Evolutionary conservation across 1,139 yeast genomes (phyloP).

Genomic region (Nadsonia starkeyi-henricii): DNA sequence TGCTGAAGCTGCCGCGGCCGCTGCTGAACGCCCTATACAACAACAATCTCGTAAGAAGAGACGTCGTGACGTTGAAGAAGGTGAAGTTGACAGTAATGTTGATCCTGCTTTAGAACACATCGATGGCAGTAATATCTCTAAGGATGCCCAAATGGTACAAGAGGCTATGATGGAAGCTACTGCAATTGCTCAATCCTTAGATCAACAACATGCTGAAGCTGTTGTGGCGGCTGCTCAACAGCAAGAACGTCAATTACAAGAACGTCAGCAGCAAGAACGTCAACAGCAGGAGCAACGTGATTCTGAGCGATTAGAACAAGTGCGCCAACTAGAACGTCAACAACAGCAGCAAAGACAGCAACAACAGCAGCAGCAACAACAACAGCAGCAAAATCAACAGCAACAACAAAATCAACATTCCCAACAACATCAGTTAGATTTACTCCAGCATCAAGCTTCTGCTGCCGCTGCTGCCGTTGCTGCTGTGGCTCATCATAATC

Average conservation of each 20-base stretch:
- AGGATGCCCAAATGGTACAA: not conserved
- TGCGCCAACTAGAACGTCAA: slow-evolving; percentile 4
- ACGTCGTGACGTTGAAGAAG: slow-evolving; percentile 7
- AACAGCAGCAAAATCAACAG: slow-evolving; percentile 5
- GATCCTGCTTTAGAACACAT: not conserved
- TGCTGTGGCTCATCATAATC: slow-evolving; percentile 4
- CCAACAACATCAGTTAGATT: slow-evolving; percentile 3
- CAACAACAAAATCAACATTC: slow-evolving; percentile 4
- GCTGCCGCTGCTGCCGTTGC: slow-evolving; percentile 6
- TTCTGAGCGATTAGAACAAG: slow-evolving; percentile 4
- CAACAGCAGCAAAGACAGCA: slow-evolving; percentile 1
- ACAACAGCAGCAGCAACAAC: slow-evolving; percentile 6
- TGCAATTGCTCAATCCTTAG: not conserved
- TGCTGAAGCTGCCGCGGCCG: slow-evolving; percentile 10
- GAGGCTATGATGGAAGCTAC: not conserved
- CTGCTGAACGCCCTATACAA: not conserved
- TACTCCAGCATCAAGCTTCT: not conserved
- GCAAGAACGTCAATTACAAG: slow-evolving; percentile 6
- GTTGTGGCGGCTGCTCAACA: slow-evolving; percentile 3
- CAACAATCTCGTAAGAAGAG: slow-evolving; percentile 6
- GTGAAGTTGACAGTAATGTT: not conserved
- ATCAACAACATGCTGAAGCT: slow-evolving; percentile 6
- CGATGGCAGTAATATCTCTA: not conserved
- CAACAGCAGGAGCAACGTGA: slow-evolving; percentile 2
- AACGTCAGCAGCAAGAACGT: slow-evolving; percentile 4